Evolutionary conservation across 1,284 basidiomycete genomes (phyloP).

Genomic region (Boletus semigastroideus): DNA sequence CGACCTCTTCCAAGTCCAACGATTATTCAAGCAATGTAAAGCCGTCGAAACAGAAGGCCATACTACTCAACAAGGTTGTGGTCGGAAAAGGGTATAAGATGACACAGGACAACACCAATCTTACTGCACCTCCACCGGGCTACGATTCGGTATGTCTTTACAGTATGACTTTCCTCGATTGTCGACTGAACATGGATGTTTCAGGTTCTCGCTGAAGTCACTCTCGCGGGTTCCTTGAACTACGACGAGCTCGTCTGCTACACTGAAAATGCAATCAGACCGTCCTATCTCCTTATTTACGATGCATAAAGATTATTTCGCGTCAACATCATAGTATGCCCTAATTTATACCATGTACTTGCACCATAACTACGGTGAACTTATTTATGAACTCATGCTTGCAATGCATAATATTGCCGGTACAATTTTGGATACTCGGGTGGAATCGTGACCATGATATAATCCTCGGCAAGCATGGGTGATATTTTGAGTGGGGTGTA

Average conservation of each 20-base stretch:
- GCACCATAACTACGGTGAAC: neutral
- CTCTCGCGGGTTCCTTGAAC: slow-evolving; percentile 54
- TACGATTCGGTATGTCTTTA: slow-evolving; percentile 54
- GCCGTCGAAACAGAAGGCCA: slow-evolving; percentile 53
- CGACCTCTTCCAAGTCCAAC: slow-evolving; percentile 60
- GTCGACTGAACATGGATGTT: slow-evolving; percentile 5
- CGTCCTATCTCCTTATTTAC: slow-evolving; percentile 63
- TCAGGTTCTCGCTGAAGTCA: slow-evolving; percentile 55
- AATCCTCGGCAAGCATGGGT: slow-evolving; percentile 5
- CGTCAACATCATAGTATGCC: neutral
- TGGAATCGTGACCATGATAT: too few relatives aligned
- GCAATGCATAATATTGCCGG: slow-evolving; percentile 8
- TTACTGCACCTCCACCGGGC: slow-evolving; percentile 55
- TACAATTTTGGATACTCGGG: neutral
- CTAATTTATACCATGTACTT: slow-evolving; percentile 9
- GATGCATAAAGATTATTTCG: slow-evolving; percentile 38
- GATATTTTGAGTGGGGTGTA: slow-evolving; percentile 32
- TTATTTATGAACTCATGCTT: neutral
- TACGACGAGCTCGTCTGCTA: slow-evolving; percentile 70
- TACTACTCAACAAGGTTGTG: slow-evolving; percentile 65
- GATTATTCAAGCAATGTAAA: slow-evolving; percentile 60
- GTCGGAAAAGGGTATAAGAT: slow-evolving; percentile 67
- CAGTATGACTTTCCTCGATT: neutral
- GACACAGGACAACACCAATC: slow-evolving; percentile 49
- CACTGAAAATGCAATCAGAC: slow-evolving; percentile 60